Evolutionary conservation across 805 yeast genomes (phyloP).

Genomic region (Myxozyma geophila): DNA sequence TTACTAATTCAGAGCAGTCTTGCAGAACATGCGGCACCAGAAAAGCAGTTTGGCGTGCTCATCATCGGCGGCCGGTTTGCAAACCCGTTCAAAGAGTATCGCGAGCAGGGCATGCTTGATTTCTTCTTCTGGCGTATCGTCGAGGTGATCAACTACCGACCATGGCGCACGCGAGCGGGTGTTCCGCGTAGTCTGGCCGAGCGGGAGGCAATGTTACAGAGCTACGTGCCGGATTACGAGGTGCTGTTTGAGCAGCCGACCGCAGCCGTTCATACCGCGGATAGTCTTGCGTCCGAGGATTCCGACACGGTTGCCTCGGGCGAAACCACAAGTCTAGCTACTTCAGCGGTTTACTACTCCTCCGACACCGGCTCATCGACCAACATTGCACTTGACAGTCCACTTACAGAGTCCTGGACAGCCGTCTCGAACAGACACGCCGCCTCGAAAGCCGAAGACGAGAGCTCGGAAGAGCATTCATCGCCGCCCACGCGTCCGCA

Average conservation of each 20-base stretch:
- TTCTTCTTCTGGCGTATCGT: conserved; percentile 72
- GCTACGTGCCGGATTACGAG: conserved; percentile 60
- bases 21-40: conserved; percentile 26
- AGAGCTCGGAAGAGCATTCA: conserved; percentile 5
- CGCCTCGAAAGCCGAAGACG: conserved; percentile 2
- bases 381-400: conserved; percentile 24
- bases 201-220: conserved; percentile 63
- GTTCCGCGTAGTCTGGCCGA: conserved; percentile 55
- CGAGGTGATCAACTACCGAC: conserved; percentile 62
- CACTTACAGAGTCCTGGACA: conserved; percentile 31
- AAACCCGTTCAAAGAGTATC: conserved; percentile 87
- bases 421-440: conserved; percentile 15
- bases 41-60: conserved; percentile 30
- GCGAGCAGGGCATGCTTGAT: conserved; percentile 88
- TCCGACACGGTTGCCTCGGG: not conserved
- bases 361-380: conserved; percentile 35
- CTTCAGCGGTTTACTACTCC: conserved; percentile 32
- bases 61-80: conserved; percentile 71
- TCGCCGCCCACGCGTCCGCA: not conserved
- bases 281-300: conserved; percentile 15
- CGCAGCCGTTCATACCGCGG: not conserved
- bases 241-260: conserved; percentile 44
- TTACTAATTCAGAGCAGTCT: not conserved
- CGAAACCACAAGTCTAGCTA: conserved; percentile 23
- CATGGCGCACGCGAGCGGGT: conserved; percentile 59